Base-by-base conservation (phyloP, 345 rosid species). In the Dimocarpus longan region DNA sequence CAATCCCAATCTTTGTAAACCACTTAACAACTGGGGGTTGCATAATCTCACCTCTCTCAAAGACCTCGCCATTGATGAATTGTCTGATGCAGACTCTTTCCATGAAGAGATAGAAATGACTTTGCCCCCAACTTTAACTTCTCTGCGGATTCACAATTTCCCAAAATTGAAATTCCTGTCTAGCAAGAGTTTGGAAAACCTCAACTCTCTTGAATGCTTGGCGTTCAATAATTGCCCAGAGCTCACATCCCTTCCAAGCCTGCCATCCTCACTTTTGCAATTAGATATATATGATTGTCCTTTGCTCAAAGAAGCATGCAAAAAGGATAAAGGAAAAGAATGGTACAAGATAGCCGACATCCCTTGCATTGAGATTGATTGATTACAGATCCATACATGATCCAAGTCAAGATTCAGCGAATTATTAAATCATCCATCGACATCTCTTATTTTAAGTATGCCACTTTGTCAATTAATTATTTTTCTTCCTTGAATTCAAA, bases 121-220 rank as follows among this genome's bases (percentile, higher is more conserved):
- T 48, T 59, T 82, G 67, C 75, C 85, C 32, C 6, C 48, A 19
- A 75, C 82, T 10, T 66, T 79, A 15, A 71, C 50, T 0, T 0
- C 0, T 12, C 75, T 79, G 16, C 3, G 7, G 46, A 72, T 79
- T 39, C 16, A 39, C 1, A 57, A 60, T 21, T 76, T 79, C 54
- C 78, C 80, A 8, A 73, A 76, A 32, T 32, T 32, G 37, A 32
- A 32, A 32, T 32, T 32, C 37, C 3, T 32, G 37, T 32, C 37
- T 32, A 32, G 37, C 37, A 32, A 32, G 37, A 32, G 37, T 46
- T 70, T 79, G 22, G 44, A 83, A 66, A 10, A 9, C 78, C 24
- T 71, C 39, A n/a, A 32, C 6, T 79, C 64, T 1, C 85, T 82
- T 71, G 74, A 75, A 24, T 22, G 10, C 59, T 76, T 82, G 66